Evolutionary conservation across 495 filamentous ascomycete species (phyloP).

Genomic region (Trichoderma parareesei): DNA sequence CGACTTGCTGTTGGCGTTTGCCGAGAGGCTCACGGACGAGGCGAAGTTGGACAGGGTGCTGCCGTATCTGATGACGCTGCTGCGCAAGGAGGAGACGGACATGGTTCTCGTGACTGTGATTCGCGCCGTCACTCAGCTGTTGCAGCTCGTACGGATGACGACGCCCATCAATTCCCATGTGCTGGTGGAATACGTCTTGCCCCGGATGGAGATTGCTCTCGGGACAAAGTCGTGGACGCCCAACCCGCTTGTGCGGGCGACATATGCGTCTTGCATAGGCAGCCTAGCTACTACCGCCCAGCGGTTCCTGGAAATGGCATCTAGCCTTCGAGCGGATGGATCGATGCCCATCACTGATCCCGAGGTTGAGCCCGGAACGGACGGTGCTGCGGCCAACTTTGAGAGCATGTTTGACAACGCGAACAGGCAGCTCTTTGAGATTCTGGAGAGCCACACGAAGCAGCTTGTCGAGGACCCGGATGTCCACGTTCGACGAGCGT

Average conservation of each 20-base stretch:
- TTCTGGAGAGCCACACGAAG: constrained; percentile 85
- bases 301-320: constrained; percentile 82
- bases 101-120: constrained; percentile 78
- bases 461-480: constrained; percentile 79
- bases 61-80: constrained; percentile 73
- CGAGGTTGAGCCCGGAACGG: constrained; percentile 64
- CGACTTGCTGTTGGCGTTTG: constrained; percentile 87
- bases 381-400: constrained; percentile 48
- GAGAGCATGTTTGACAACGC: constrained; percentile 79
- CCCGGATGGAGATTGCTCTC: constrained; percentile 66
- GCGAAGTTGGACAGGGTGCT: constrained; percentile 92
- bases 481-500: constrained; percentile 81
- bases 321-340: constrained; percentile 76
- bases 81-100: constrained; percentile 67
- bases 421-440: constrained; percentile 61
- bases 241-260: constrained; percentile 68
- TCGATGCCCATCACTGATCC: constrained; percentile 71
- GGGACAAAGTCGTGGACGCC: constrained; percentile 46
- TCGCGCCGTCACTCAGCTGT: constrained; percentile 75
- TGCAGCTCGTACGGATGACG: constrained; percentile 77
- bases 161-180: constrained; percentile 93
- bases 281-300: constrained; percentile 85
- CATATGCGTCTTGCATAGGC: constrained; percentile 87
- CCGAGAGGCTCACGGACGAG: constrained; percentile 87
- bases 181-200: constrained; percentile 92